A percentile compares a stretch with the other conserved stretches of the same genome.
Evolutionary conservation across 257 asterid genomes (phyloP).

Genomic region (Nicotiana noctiflora): DNA sequence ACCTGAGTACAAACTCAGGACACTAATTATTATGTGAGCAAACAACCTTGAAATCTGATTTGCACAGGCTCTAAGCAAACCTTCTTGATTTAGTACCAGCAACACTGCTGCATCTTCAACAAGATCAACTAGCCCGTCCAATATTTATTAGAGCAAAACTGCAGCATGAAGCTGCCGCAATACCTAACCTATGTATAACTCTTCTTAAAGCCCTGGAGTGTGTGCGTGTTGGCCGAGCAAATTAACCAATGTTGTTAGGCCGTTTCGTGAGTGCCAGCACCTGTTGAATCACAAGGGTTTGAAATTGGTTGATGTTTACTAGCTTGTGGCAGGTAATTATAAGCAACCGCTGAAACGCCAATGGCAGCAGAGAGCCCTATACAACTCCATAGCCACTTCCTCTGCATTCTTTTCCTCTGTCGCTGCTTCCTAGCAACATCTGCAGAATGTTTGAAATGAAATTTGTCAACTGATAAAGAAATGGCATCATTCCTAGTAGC

Average conservation of each 20-base stretch:
- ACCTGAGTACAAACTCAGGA: not conserved
- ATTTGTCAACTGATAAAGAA: not conserved
- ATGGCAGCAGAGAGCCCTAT: slow-evolving; percentile 44
- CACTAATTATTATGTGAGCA: not conserved
- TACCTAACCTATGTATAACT: not conserved
- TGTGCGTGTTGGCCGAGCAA: not conserved
- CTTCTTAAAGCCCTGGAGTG: not conserved
- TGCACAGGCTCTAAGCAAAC: not conserved
- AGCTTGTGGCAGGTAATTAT: slow-evolving; percentile 35
- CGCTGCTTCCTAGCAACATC: slow-evolving; percentile 59
- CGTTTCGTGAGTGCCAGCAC: not conserved
- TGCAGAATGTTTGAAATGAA: slow-evolving; percentile 22
- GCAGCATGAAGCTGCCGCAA: not conserved
- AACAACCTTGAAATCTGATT: not conserved
- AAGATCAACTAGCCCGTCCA: not conserved
- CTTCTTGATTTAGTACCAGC: not conserved
- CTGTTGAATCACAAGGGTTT: not conserved
- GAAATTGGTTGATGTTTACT: slow-evolving; percentile 18
- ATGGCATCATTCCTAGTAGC: not conserved
- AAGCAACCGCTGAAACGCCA: slow-evolving; percentile 48
- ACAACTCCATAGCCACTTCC: slow-evolving; percentile 62
- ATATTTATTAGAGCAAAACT: slow-evolving; percentile 7
- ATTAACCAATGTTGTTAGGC: not conserved
- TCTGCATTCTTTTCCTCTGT: slow-evolving; percentile 36
- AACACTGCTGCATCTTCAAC: not conserved